Evolutionary conservation across 257 asterid genomes (phyloP).

Genomic region (Solanum tarapatanum): DNA sequence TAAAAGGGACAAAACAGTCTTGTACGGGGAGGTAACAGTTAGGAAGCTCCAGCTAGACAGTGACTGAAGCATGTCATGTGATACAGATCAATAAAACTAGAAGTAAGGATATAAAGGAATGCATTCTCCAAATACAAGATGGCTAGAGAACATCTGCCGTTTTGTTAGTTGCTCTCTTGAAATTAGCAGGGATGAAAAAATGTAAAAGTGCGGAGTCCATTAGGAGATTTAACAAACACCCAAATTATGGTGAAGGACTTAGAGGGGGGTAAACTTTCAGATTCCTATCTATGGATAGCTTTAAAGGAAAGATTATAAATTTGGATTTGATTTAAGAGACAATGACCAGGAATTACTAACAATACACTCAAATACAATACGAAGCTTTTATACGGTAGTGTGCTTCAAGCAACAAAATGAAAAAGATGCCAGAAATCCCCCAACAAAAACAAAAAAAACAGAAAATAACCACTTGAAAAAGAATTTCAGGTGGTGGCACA

Average conservation of each 20-base stretch:
- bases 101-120: not conserved
- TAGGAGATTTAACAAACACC: not conserved
- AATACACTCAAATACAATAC: not conserved
- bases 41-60: not conserved
- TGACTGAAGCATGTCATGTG: not conserved
- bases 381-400: not conserved
- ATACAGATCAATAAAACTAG: not conserved
- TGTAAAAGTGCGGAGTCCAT: not conserved
- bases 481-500: not conserved
- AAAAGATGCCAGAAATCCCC: not conserved
- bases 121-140: not conserved
- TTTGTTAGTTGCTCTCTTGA: not conserved
- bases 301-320: not conserved
- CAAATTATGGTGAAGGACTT: not conserved
- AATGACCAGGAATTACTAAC: not conserved
- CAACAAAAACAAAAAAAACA: not conserved
- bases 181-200: not conserved
- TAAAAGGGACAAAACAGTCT: not conserved
- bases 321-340: not conserved
- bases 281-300: not conserved
- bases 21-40: not conserved
- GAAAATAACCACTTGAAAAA: not conserved
- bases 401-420: not conserved
- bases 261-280: not conserved
- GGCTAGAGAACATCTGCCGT: not conserved